A percentile compares a stretch with the other conserved stretches of the same genome.
Evolutionary conservation across 176 grass and related monocot species (phyloP).

Genomic region (Thinopyrum elongatum): DNA sequence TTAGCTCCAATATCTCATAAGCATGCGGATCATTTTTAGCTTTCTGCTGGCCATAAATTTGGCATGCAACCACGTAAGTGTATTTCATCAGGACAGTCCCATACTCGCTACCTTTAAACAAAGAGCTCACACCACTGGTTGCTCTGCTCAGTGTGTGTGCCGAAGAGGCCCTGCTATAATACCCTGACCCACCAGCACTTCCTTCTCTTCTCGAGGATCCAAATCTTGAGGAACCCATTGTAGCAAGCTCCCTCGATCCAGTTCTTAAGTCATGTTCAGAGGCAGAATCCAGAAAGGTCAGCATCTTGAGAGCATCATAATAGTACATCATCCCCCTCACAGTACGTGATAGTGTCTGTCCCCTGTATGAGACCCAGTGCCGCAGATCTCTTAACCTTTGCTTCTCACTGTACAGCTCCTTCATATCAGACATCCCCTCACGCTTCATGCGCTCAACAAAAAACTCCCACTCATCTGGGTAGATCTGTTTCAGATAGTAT

Average conservation of each 20-base stretch:
- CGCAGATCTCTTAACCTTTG: conserved; percentile 60
- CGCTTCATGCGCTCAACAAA: conserved; percentile 87
- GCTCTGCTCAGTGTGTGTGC: conserved; percentile 57
- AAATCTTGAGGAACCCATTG: conserved; percentile 48
- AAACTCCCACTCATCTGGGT: conserved; percentile 82
- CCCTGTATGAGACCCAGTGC: conserved; percentile 92
- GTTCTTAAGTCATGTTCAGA: conserved; percentile 77
- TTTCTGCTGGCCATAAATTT: conserved; percentile 92
- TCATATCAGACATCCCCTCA: conserved; percentile 63
- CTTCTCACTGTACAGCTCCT: conserved; percentile 65
- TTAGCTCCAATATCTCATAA: conserved; percentile 87
- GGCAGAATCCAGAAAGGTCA: conserved; percentile 88
- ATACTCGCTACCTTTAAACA: conserved; percentile 93
- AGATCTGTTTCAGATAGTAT: conserved; percentile 89
- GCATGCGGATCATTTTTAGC: conserved; percentile 74
- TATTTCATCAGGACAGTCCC: conserved; percentile 95
- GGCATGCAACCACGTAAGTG: conserved; percentile 96
- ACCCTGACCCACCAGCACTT: conserved; percentile 39
- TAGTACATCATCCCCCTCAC: conserved; percentile 99
- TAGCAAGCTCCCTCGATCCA: conserved; percentile 67
- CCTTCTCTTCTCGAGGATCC: conserved; percentile 45
- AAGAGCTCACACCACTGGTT: conserved; percentile 61
- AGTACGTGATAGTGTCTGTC: conserved; percentile 81
- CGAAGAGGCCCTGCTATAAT: conserved; percentile 51
- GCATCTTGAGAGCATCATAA: conserved; percentile 95